Evolutionary conservation across 345 rosid genomes (phyloP).

Genomic region (Euclidium syriacum): DNA sequence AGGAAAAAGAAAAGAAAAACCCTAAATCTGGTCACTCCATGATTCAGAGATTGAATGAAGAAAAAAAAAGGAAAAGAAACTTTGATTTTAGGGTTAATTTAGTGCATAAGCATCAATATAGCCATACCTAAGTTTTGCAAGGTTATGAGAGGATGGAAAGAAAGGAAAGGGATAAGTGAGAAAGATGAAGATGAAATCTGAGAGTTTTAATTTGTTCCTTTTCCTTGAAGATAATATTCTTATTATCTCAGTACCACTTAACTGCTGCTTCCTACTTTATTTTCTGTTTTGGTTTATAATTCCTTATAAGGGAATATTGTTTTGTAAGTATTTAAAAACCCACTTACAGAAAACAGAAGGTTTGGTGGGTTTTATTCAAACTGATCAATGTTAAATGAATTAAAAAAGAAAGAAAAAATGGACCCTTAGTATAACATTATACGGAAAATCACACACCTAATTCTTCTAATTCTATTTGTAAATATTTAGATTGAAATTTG

Average conservation of each 20-base stretch:
- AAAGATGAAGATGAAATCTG: constrained; percentile 10
- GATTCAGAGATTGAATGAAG: background rate
- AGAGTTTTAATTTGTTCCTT: constrained; percentile 11
- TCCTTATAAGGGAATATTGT: constrained; percentile 20
- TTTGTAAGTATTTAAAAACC: constrained; percentile 14
- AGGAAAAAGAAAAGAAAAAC: background rate
- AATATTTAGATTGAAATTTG: constrained; percentile 2
- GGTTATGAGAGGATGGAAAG: background rate
- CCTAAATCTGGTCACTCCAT: background rate
- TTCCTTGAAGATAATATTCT: constrained; percentile 20
- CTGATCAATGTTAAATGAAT: constrained; percentile 26
- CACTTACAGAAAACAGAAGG: constrained; percentile 48
- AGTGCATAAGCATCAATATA: background rate
- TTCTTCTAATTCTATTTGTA: constrained; percentile 2
- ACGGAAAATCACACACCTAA: constrained; percentile 24
- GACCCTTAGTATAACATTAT: constrained; percentile 39
- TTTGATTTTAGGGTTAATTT: background rate
- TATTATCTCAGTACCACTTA: constrained; percentile 34
- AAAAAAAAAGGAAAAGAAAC: background rate
- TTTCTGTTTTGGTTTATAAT: constrained; percentile 18
- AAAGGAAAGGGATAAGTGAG: constrained; percentile 10
- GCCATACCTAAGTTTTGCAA: constrained; percentile 5
- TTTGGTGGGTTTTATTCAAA: constrained; percentile 32
- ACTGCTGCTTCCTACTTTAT: constrained; percentile 28
- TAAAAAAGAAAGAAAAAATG: constrained; percentile 33